Evolutionary conservation across 805 yeast genomes (phyloP), one percentile per base, ranked within the genome.

Genomic region (Tetrapisispora phaffii): DNA sequence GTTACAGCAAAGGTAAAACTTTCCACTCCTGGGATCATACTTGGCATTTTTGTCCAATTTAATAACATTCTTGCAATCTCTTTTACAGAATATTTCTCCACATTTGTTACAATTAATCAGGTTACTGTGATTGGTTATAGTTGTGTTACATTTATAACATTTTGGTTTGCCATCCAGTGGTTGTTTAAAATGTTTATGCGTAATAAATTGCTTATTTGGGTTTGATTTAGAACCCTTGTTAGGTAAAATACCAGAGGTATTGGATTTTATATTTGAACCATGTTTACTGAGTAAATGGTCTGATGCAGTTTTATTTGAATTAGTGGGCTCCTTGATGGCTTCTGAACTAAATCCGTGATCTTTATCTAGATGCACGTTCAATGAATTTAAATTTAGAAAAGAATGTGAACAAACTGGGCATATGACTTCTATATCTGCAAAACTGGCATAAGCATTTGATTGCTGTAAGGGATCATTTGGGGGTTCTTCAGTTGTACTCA

Each of bases 351-450:
- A 63, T 1, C 68, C 64, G 58, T 86, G 96, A 8, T 63, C 74
- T 46, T 75, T 82, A 58, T 87, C 95, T 23, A 86, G 62, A 60
- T 86, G 96, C 37, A 70, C 68, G 58, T 84, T 84, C 46, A 85
- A 66, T 48, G 76, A 81, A 15, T 52, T 42, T 34, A 80, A 59
- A 6, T 74, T 71, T 7, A 75, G 62, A 80, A 82, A 78, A 1
- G 61, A 41, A 47, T 78, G 82, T 13, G 67, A 62, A 56, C 95
- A 86, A 1, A 86, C 80, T 1, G 95, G 95, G 55, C 95, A 86
- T 8, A 34, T 40, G 3, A 50, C 22, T 50, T 38, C 12, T 8
- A 17, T 7, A 24, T 17, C 24, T 20, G 17, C 24, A 15, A 22
- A 19, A 15, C 15, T 23, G 16, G 2, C 39, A 36, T 19, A n/a